These are phyloP conservation scores for Colletotrichum tamarilloi DNA, from an alignment of 2,329 filamentous ascomycete species.

Conservation along the genomic window DNA sequence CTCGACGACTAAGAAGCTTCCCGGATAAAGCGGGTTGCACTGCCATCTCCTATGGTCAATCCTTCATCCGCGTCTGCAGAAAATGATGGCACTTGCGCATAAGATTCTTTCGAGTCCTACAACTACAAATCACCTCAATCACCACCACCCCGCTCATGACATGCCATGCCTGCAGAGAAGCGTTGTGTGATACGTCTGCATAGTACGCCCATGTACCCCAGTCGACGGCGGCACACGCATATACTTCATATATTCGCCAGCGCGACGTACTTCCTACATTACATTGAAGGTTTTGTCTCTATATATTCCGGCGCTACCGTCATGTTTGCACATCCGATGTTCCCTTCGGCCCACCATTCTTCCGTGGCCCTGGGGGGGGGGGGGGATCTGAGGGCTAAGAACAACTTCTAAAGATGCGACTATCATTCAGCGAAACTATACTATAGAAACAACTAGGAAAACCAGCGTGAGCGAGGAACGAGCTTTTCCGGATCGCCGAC, in stretches of 20 bases:
- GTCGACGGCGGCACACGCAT: not conserved
- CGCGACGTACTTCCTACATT: not conserved
- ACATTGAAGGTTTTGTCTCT: not conserved
- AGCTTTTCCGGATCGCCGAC: not conserved
- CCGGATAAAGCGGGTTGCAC: not conserved
- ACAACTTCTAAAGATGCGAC: not conserved
- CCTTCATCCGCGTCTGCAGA: slow-evolving; percentile 1
- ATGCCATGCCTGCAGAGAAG: slow-evolving; percentile 11
- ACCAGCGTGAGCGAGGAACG: not conserved
- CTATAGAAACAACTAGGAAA: not conserved
- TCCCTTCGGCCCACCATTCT: not conserved
- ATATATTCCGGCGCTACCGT: too few relatives aligned
- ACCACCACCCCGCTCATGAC: not conserved
- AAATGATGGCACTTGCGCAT: slow-evolving; percentile 4
- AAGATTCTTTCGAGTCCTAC: slow-evolving; percentile 12
- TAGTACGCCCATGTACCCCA: slow-evolving; percentile 17
- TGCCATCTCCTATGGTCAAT: not conserved
- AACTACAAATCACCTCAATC: not conserved
- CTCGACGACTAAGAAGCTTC: slow-evolving; percentile 8
- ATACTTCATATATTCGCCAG: not conserved
- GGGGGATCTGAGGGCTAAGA: not conserved
- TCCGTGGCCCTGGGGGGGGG: not conserved
- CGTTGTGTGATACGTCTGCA: slow-evolving; percentile 13
- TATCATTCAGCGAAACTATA: not conserved
- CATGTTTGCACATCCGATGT: not conserved